These are phyloP conservation scores for Dichotomopilus funicola DNA, from an alignment of 2,329 filamentous ascomycete species.

Conservation along the genomic window DNA sequence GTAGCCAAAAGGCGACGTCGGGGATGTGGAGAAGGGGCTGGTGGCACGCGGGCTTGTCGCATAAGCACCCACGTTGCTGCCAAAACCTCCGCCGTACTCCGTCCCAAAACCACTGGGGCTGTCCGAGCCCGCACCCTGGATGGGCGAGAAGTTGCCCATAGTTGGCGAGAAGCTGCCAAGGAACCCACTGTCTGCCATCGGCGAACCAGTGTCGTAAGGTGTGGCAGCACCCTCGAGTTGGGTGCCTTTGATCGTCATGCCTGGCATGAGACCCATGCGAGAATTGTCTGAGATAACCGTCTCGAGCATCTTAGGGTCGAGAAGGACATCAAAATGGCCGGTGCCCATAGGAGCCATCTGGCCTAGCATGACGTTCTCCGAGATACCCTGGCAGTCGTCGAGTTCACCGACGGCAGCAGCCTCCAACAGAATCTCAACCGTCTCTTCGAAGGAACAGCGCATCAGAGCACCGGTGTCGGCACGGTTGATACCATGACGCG, in stretches of 20 bases:
- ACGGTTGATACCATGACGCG: constrained; percentile 96
- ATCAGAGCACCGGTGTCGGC: constrained; percentile 96
- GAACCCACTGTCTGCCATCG: constrained; percentile 65
- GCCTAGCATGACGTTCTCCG: constrained; percentile 97
- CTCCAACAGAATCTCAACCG: constrained; percentile 94
- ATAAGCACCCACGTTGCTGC: constrained; percentile 58
- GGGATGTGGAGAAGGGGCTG: constrained; percentile 69
- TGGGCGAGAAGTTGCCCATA: constrained; percentile 66
- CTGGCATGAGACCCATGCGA: constrained; percentile 73
- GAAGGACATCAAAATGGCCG: constrained; percentile 86
- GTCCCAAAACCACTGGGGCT: constrained; percentile 59
- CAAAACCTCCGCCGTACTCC: constrained; percentile 49
- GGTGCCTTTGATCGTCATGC: constrained; percentile 68
- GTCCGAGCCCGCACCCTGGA: constrained; percentile 68
- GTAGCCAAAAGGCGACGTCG: constrained; percentile 60
- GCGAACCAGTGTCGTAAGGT: constrained; percentile 85
- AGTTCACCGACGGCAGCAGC: constrained; percentile 91
- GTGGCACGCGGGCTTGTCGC: constrained; percentile 63
- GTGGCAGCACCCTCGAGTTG: constrained; percentile 80
- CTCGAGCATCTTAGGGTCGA: constrained; percentile 93
- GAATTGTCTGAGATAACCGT: constrained; percentile 92
- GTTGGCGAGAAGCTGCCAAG: constrained; percentile 53
- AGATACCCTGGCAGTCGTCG: constrained; percentile 96
- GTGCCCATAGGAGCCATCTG: constrained; percentile 97
- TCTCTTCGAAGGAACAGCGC: constrained; percentile 99